phyloP scores from a whole-genome alignment of 768 basidiomycete species.

The Grammothele lineata region DNA sequence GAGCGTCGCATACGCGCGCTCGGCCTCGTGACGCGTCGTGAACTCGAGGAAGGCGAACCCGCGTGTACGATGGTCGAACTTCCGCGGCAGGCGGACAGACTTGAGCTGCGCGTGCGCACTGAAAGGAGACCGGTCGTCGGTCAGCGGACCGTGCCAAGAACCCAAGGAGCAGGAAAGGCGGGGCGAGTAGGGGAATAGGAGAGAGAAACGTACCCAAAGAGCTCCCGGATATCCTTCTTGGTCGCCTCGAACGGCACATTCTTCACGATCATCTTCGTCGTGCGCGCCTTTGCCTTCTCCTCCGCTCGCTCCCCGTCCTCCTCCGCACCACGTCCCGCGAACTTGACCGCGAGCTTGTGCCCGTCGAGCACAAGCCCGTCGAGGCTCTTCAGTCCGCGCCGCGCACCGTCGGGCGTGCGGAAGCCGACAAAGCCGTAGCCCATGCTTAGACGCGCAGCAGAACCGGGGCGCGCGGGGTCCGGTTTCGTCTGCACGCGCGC shows the following conservation, averaged over 20 bases:
- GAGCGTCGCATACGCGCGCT: slow-evolving; percentile 81
- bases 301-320: slow-evolving; percentile 42
- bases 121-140: not conserved
- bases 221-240: slow-evolving; percentile 84
- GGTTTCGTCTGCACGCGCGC: slow-evolving; percentile 90
- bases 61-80: slow-evolving; percentile 82
- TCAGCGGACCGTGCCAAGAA: not conserved
- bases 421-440: slow-evolving; percentile 97
- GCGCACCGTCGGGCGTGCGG: slow-evolving; percentile 66
- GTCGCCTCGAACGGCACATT: slow-evolving; percentile 97
- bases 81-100: slow-evolving; percentile 89
- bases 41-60: slow-evolving; percentile 99
- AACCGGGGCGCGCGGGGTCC: slow-evolving; percentile 67
- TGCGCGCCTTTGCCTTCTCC: slow-evolving; percentile 47
- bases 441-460: slow-evolving; percentile 79
- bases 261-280: slow-evolving; percentile 97
- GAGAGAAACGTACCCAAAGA: slow-evolving; percentile 71
- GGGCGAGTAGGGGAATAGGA: not conserved
- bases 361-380: slow-evolving; percentile 85
- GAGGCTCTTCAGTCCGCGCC: slow-evolving; percentile 69
- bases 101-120: slow-evolving; percentile 92
- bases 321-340: slow-evolving; percentile 75
- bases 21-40: slow-evolving; percentile 82
- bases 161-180: slow-evolving; percentile 2
- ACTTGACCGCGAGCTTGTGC: slow-evolving; percentile 77